Conservation (phyloP, 805 yeast genomes). For the Torulaspora microellipsoides region DNA sequence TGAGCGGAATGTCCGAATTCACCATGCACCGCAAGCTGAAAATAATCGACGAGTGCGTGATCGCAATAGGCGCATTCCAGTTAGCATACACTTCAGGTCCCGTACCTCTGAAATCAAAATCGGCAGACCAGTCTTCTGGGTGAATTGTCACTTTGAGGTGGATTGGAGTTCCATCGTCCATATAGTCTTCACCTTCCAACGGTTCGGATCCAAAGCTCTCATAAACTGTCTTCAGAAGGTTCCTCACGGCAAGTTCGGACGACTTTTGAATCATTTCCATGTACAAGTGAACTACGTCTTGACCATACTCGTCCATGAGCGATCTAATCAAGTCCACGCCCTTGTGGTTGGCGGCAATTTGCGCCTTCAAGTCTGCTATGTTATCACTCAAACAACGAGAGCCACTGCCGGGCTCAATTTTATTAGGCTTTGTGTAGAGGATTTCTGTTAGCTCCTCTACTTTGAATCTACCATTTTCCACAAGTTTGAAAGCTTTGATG, state of each 20-base stretch:
- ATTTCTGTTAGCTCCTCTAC: conserved; percentile 43
- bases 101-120: conserved; percentile 83
- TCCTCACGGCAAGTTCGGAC: conserved; percentile 64
- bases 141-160: conserved; percentile 48
- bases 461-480: conserved; percentile 43
- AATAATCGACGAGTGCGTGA: conserved; percentile 80
- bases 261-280: conserved; percentile 79
- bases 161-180: conserved; percentile 80
- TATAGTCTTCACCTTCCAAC: conserved; percentile 54
- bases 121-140: conserved; percentile 52
- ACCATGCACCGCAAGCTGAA: conserved; percentile 82
- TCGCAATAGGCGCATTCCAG: conserved; percentile 86
- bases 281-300: conserved; percentile 56
- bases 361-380: conserved; percentile 42
- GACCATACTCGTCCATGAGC: conserved; percentile 42
- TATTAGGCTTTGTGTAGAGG: conserved; percentile 42
- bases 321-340: conserved; percentile 41
- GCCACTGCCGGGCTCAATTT: conserved; percentile 46
- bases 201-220: conserved; percentile 36
- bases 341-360: conserved; percentile 45
- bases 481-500: conserved; percentile 45
- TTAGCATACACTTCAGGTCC: conserved; percentile 82
- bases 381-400: conserved; percentile 48
- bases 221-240: conserved; percentile 43
- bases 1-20: conserved; percentile 80